These are phyloP conservation scores for Quercus gilva DNA, from an alignment of 306 rosid species.

Conservation along the genomic window DNA sequence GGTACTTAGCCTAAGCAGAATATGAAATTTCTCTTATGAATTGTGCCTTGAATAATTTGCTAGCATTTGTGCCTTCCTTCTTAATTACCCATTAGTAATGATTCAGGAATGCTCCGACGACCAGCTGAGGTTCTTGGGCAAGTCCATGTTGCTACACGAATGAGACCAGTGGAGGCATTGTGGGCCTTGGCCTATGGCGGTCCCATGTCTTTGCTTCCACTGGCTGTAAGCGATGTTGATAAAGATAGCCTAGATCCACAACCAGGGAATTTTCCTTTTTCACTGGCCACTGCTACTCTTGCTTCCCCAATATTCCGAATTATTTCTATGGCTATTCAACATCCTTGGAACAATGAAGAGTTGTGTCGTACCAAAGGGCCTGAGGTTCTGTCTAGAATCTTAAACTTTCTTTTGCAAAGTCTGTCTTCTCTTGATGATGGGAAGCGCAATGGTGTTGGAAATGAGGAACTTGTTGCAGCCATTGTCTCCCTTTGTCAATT, in stretches of 20 bases:
- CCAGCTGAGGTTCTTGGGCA: conserved; percentile 99
- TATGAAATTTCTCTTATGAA: conserved; percentile 20
- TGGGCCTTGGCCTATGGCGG: conserved; percentile 99
- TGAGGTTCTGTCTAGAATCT: conserved; percentile 90
- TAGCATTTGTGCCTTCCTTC: conserved; percentile 24
- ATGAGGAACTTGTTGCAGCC: conserved; percentile 94
- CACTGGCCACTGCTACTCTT: conserved; percentile 74
- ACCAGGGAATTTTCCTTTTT: conserved; percentile 53
- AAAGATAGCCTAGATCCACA: conserved; percentile 78
- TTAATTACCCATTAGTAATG: conserved; percentile 23
- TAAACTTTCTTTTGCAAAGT: conserved; percentile 79
- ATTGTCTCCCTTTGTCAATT: conserved; percentile 86
- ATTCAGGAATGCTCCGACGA: conserved; percentile 80
- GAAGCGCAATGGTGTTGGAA: conserved; percentile 65
- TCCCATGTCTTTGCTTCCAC: conserved; percentile 92
- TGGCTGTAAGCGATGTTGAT: conserved; percentile 65
- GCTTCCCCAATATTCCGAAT: conserved; percentile 84
- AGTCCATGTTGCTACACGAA: conserved; percentile 85
- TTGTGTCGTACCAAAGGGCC: conserved; percentile 81
- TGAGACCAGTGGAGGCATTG: conserved; percentile 77
- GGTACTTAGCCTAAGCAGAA: background rate
- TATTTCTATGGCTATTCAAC: conserved; percentile 66
- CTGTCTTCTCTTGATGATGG: conserved; percentile 70
- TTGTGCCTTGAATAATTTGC: conserved; percentile 19
- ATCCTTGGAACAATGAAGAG: conserved; percentile 90